These are phyloP conservation scores for Ustilago bromivora DNA, from an alignment of 1,284 basidiomycete genomes.

Conservation along the genomic window DNA sequence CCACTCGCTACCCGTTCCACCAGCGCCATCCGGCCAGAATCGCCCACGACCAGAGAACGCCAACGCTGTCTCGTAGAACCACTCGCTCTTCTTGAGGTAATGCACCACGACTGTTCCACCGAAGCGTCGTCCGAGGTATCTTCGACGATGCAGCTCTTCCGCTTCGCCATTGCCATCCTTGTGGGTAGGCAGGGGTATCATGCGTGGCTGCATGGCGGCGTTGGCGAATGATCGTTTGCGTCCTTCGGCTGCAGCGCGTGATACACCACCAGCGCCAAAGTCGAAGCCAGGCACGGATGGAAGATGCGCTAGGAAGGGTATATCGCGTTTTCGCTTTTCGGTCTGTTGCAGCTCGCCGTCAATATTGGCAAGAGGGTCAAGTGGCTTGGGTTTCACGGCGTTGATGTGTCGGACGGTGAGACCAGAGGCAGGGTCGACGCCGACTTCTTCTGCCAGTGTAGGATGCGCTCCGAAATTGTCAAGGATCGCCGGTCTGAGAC, in stretches of 20 bases:
- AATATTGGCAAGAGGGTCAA: slow-evolving; percentile 10
- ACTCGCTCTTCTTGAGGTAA: slow-evolving; percentile 95
- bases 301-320: slow-evolving; percentile 71
- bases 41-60: slow-evolving; percentile 85
- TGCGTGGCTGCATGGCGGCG: slow-evolving; percentile 36
- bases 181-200: slow-evolving; percentile 55
- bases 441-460: slow-evolving; percentile 46
- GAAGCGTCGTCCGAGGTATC: slow-evolving; percentile 63
- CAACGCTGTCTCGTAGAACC: slow-evolving; percentile 92
- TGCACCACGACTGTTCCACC: slow-evolving; percentile 96
- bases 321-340: slow-evolving; percentile 27
- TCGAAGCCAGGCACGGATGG: slow-evolving; percentile 59
- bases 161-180: slow-evolving; percentile 58
- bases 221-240: slow-evolving; percentile 42
- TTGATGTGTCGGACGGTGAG: slow-evolving; percentile 47
- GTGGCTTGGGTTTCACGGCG: slow-evolving; percentile 67
- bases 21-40: slow-evolving; percentile 68
- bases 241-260: slow-evolving; percentile 36
- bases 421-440: slow-evolving; percentile 51
- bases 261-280: slow-evolving; percentile 48
- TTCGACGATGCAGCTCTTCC: slow-evolving; percentile 74
- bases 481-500: slow-evolving; percentile 44
- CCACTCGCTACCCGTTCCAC: slow-evolving; percentile 59
- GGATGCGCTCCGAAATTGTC: slow-evolving; percentile 20
- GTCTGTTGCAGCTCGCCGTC: slow-evolving; percentile 15